A percentile compares a stretch with the other conserved stretches of the same genome.
These are phyloP conservation scores for Vitellaria paradoxa DNA, from an alignment of 179 eudicot genomes.

Conservation along the genomic window DNA sequence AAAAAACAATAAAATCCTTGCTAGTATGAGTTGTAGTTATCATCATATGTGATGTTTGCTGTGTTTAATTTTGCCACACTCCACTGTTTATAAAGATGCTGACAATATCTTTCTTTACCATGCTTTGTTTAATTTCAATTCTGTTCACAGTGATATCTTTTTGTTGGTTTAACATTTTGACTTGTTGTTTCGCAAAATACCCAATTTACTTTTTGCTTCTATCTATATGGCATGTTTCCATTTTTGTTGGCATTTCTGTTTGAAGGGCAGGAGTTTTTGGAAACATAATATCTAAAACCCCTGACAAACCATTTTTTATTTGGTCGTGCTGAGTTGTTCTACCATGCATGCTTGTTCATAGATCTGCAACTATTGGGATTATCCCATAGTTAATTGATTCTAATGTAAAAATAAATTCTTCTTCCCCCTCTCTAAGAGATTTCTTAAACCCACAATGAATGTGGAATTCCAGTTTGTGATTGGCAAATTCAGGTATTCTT, in stretches of 20 bases:
- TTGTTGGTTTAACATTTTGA: slow-evolving; percentile 4
- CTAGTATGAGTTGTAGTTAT: background rate
- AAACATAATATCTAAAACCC: background rate
- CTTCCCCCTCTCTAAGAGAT: background rate
- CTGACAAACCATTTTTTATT: background rate
- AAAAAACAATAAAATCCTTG: background rate
- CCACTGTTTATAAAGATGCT: background rate
- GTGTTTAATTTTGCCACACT: slow-evolving; percentile 8
- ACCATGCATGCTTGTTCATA: too few relatives aligned
- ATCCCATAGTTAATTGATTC: background rate
- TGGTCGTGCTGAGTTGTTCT: background rate
- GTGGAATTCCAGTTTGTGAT: background rate
- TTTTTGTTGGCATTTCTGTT: background rate
- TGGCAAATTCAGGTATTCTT: background rate
- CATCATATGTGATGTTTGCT: background rate
- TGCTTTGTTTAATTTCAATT: too few relatives aligned
- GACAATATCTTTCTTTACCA: too few relatives aligned
- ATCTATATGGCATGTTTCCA: background rate
- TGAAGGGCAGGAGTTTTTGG: background rate
- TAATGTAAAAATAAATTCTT: background rate
- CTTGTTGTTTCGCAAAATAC: background rate
- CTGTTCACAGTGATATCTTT: background rate
- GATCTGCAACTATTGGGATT: background rate
- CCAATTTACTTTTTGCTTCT: background rate
- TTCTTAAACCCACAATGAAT: background rate